These are phyloP conservation scores for Auricularia sp. DNA, from an alignment of 768 basidiomycete species.

Conservation along the genomic window DNA sequence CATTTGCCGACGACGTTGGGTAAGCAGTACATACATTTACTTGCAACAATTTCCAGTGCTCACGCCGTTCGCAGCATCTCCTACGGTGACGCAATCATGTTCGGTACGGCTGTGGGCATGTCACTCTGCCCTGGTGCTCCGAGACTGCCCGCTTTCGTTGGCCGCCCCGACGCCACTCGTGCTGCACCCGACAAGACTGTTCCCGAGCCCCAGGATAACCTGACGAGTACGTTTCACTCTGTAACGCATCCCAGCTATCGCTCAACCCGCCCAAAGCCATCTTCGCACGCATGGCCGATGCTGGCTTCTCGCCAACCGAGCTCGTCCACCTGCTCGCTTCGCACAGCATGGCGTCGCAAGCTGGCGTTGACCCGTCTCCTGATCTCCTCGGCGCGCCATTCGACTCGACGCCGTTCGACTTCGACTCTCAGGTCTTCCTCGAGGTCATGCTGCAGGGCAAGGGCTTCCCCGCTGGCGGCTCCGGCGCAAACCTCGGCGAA, in stretches of 20 bases:
- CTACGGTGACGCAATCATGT: constrained; percentile 15
- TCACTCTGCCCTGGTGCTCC: constrained; percentile 16
- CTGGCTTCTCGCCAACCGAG: constrained; percentile 16
- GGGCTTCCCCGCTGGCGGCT: constrained; percentile 20
- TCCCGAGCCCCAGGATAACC: constrained; percentile 7
- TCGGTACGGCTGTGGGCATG: constrained; percentile 13
- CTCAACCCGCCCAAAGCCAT: constrained; percentile 10
- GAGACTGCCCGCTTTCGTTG: too few relatives aligned
- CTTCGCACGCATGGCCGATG: constrained; percentile 16
- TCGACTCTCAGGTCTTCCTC: constrained; percentile 8
- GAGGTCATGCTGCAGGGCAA: constrained; percentile 15
- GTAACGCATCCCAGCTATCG: neutral
- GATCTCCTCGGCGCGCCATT: constrained; percentile 16
- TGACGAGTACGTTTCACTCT: neutral
- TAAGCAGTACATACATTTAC: constrained; percentile 12
- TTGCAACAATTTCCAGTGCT: constrained; percentile 13
- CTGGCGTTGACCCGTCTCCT: constrained; percentile 15
- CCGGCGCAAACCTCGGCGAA: constrained; percentile 25
- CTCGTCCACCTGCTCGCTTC: constrained; percentile 11
- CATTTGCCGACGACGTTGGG: constrained; percentile 7
- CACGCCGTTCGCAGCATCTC: constrained; percentile 11
- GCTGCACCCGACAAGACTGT: too few relatives aligned
- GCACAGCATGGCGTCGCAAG: constrained; percentile 14
- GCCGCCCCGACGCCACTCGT: too few relatives aligned
- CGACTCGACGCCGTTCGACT: constrained; percentile 10